These are phyloP conservation scores for Fibroporia radiculosa DNA, from an alignment of 768 basidiomycete species.

Conservation along the genomic window DNA sequence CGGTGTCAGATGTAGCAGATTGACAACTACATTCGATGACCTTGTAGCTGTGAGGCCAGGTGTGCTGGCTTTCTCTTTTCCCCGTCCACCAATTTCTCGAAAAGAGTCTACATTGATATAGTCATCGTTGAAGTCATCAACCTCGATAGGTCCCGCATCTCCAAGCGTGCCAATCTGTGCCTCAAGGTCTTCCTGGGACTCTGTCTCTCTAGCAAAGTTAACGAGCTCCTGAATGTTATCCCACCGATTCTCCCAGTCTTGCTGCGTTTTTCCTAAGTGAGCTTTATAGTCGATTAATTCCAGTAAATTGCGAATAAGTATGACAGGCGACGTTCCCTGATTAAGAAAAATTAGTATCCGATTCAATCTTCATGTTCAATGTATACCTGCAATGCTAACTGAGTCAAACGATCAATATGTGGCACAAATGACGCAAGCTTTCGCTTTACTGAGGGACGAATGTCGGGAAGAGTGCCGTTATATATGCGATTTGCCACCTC, in stretches of 20 bases:
- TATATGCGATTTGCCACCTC: slow-evolving; percentile 56
- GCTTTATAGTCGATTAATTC: slow-evolving; percentile 56
- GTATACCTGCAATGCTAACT: slow-evolving; percentile 46
- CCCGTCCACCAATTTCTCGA: too few relatives aligned
- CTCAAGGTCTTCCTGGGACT: too few relatives aligned
- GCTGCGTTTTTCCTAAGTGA: slow-evolving; percentile 60
- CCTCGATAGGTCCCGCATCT: too few relatives aligned
- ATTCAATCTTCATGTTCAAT: neutral
- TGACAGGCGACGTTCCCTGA: slow-evolving; percentile 53
- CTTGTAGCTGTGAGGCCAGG: too few relatives aligned
- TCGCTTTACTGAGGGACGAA: slow-evolving; percentile 57
- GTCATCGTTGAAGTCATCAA: too few relatives aligned
- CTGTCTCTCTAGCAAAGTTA: slow-evolving; percentile 56
- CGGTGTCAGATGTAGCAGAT: too few relatives aligned
- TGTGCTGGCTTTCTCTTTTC: too few relatives aligned
- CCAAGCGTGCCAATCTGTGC: too few relatives aligned
- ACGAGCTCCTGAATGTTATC: slow-evolving; percentile 85
- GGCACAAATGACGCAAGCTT: slow-evolving; percentile 58
- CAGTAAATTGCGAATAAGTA: slow-evolving; percentile 53
- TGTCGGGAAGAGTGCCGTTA: slow-evolving; percentile 51
- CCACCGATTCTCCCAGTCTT: slow-evolving; percentile 73
- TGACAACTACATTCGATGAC: too few relatives aligned
- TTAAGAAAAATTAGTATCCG: neutral
- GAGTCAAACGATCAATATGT: slow-evolving; percentile 42
- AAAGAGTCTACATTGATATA: too few relatives aligned